Evolutionary conservation across 2,329 filamentous ascomycete genomes (phyloP).

Genomic region (Pseudophaeomoniella oleicola): DNA sequence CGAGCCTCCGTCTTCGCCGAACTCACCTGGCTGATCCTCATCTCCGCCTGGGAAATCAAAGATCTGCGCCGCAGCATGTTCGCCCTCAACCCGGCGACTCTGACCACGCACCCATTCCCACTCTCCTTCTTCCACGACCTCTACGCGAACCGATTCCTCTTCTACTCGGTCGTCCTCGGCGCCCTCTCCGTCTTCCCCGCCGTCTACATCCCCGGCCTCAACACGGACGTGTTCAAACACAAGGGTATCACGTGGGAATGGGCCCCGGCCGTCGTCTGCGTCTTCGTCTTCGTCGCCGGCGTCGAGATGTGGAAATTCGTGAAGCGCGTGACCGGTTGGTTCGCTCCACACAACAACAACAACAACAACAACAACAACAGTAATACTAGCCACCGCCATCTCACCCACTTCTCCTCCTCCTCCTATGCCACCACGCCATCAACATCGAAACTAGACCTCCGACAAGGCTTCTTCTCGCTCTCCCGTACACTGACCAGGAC

Average conservation of each 20-base stretch:
- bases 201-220: constrained; percentile 53
- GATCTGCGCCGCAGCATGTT: constrained; percentile 63
- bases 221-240: constrained; percentile 50
- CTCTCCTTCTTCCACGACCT: constrained; percentile 50
- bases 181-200: constrained; percentile 41
- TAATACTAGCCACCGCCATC: too few relatives aligned
- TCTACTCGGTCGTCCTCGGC: constrained; percentile 47
- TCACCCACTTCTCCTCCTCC: too few relatives aligned
- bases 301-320: constrained; percentile 52
- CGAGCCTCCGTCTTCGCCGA: constrained; percentile 61
- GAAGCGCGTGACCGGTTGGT: constrained; percentile 25
- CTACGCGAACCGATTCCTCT: constrained; percentile 58
- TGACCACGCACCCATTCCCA: constrained; percentile 48
- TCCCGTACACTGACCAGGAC: background rate
- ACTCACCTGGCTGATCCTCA: constrained; percentile 59
- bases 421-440: too few relatives aligned
- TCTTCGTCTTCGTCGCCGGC: constrained; percentile 45
- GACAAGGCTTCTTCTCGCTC: background rate
- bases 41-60: constrained; percentile 67
- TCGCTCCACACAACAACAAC: background rate
- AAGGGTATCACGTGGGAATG: constrained; percentile 53
- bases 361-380: background rate
- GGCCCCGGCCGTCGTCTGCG: constrained; percentile 48
- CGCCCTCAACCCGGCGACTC: constrained; percentile 35
- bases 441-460: background rate